These are phyloP conservation scores for Biscogniauxia marginata DNA, from an alignment of 2,329 filamentous ascomycete genomes.

Conservation along the genomic window DNA sequence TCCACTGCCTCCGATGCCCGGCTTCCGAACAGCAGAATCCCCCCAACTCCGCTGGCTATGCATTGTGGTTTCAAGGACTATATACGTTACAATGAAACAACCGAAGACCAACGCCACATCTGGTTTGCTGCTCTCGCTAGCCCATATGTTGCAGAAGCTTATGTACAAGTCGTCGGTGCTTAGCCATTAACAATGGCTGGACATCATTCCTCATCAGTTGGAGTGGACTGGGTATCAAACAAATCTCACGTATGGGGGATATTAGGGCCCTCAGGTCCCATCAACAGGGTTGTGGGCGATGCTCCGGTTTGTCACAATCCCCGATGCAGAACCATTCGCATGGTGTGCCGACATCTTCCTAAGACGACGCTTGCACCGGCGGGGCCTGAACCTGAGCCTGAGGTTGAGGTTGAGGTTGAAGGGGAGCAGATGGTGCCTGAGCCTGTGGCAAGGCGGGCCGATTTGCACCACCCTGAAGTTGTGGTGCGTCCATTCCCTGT, in stretches of 20 bases:
- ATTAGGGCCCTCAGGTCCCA: neutral
- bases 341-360: neutral
- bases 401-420: constrained; percentile 10
- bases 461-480: constrained; percentile 20
- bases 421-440: constrained; percentile 2
- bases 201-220: constrained; percentile 2
- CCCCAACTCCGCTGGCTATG: constrained; percentile 26
- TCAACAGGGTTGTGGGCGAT: neutral
- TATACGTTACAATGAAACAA: constrained; percentile 24
- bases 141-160: constrained; percentile 17
- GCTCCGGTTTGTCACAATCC: neutral
- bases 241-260: constrained; percentile 8
- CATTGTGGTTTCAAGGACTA: constrained; percentile 22
- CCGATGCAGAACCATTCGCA: neutral
- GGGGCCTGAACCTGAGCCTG: constrained; percentile 15
- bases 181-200: constrained; percentile 4
- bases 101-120: constrained; percentile 8
- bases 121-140: constrained; percentile 10
- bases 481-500: constrained; percentile 32
- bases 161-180: constrained; percentile 25
- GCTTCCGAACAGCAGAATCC: constrained; percentile 5
- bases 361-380: constrained; percentile 5
- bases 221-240: constrained; percentile 18
- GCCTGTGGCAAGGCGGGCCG: constrained; percentile 26
- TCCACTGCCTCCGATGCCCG: constrained; percentile 6